Evolutionary conservation across 306 rosid species (phyloP).

Genomic region (Cotoneaster glaucophyllus): DNA sequence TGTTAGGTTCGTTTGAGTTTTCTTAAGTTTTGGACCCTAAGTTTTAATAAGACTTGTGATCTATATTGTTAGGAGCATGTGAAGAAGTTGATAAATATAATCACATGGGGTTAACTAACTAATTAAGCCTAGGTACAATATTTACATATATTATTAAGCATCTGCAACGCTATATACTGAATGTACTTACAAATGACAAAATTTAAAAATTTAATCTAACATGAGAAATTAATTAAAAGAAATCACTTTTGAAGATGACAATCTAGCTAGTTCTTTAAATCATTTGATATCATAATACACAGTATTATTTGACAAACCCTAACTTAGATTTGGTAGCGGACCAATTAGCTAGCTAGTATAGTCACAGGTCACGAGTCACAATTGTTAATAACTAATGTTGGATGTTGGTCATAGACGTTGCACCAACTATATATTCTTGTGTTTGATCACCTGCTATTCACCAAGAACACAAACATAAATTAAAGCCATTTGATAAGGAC

Average conservation of each 20-base stretch:
- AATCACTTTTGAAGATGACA: too few relatives aligned
- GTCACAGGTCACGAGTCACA: neutral
- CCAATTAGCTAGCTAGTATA: neutral
- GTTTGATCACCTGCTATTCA: constrained; percentile 7
- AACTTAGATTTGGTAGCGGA: neutral
- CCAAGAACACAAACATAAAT: neutral
- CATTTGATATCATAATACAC: too few relatives aligned
- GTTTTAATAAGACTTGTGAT: neutral
- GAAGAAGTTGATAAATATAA: neutral
- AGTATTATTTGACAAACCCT: neutral
- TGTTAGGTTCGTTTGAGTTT: too few relatives aligned
- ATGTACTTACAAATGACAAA: too few relatives aligned
- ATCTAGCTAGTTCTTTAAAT: too few relatives aligned
- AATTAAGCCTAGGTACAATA: neutral
- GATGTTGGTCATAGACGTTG: constrained; percentile 1
- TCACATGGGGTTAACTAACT: neutral
- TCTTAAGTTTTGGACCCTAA: too few relatives aligned
- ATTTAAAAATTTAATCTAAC: neutral
- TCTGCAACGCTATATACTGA: too few relatives aligned
- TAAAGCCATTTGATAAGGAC: neutral
- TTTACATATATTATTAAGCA: too few relatives aligned
- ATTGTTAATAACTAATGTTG: neutral
- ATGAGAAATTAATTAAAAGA: too few relatives aligned
- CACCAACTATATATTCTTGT: constrained; percentile 8
- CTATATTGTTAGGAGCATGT: neutral